Base-by-base conservation (phyloP, 768 basidiomycete species). In the Macrolepiota dolichaula region DNA sequence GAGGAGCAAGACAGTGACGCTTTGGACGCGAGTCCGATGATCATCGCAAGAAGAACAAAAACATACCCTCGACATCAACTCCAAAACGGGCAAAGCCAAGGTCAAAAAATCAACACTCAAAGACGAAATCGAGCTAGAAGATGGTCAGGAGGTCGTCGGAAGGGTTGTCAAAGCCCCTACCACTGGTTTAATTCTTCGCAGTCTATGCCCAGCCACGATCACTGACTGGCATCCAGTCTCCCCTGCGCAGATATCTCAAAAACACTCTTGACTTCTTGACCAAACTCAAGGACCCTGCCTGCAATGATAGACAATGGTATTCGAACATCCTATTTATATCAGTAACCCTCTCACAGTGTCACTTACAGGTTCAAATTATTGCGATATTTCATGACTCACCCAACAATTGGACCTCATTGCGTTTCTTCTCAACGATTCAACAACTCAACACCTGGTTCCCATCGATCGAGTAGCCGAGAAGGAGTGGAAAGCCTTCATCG, bases 401-500 rank as follows among this genome's bases (percentile, higher is more conserved):
- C n/a, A 4, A 36, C 17, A 13, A 11, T n/a, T 4, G 29, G 6
- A 24, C 25, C 29, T n/a, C 2, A 12, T 17, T 56, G 55, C 10
- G n/a, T 19, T 29, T 19, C 53, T 40, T 51, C 47, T 32, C 40
- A 53, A 2, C 17, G 4, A 44, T 27, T 40, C 58, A 40, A 55
- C 51, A 17, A 24, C 3, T 27, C 15, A 22, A 44, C 29, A 35
- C 6, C 15, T 70, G 89, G 92, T 94, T 65, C 87, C 89, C 1
- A 83, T 90, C 2, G 95, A 89, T 68, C 81, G 92, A 22, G 81
- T 81, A 24, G 92, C 92, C 1, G 94, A 96, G 71, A 84, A 87
- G 66, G 93, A 98, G 72, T 98, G 92, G 89, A 91, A 89, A 69
- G 83, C 80, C 38, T 98, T 96, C 67, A 76, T 96, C 19, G 87